phyloP scores from a whole-genome alignment of 495 filamentous ascomycete genomes.

The Sphaerosporella brunnea region DNA sequence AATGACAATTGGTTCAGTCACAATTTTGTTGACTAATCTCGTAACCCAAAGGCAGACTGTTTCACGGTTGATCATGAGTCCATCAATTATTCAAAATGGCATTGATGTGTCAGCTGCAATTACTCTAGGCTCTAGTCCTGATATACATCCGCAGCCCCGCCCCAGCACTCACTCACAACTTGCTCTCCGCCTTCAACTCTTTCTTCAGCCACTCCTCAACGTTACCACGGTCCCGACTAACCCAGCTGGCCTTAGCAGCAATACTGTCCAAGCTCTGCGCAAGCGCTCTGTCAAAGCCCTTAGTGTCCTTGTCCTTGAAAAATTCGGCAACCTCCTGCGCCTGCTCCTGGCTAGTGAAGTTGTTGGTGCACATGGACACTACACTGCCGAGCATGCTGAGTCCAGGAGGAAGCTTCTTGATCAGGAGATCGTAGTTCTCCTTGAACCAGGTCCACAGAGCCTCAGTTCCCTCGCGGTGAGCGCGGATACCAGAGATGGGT shows the following conservation, averaged over 20 bases:
- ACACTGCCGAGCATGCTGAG: conserved; percentile 71
- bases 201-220: conserved; percentile 37
- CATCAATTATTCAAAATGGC: too few species aligned
- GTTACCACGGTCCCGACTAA: conserved; percentile 39
- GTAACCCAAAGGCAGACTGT: too few species aligned
- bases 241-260: conserved; percentile 42
- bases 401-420: conserved; percentile 62
- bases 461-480: conserved; percentile 58
- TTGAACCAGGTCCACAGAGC: conserved; percentile 71
- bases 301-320: conserved; percentile 64
- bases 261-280: conserved; percentile 46
- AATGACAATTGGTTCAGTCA: too few species aligned
- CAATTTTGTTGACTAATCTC: too few species aligned
- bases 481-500: conserved; percentile 57
- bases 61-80: too few species aligned
- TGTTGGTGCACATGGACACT: conserved; percentile 64
- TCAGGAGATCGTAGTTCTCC: conserved; percentile 66
- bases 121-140: too few species aligned
- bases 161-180: not conserved
- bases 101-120: too few species aligned
- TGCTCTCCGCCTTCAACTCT: conserved; percentile 23
- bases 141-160: too few species aligned
- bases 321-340: conserved; percentile 58
- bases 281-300: conserved; percentile 45
- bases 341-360: conserved; percentile 63